Percentiles rank a stretch among this genome's conserved stretches.
These are phyloP conservation scores for Neurospora terricola DNA, from an alignment of 495 filamentous ascomycete genomes.

Conservation along the genomic window DNA sequence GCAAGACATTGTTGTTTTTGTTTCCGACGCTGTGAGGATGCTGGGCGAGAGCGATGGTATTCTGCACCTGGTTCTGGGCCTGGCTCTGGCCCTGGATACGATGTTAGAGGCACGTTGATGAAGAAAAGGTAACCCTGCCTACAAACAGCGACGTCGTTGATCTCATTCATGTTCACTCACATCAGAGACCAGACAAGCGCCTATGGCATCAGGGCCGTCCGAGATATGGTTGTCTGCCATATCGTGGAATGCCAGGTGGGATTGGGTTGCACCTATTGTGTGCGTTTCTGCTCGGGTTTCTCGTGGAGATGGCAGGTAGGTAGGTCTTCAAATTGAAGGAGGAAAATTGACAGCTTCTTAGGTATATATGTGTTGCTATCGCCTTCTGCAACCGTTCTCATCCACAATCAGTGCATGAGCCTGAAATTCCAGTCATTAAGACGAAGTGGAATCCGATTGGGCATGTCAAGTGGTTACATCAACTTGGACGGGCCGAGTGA, in stretches of 20 bases:
- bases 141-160: background rate
- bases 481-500: background rate
- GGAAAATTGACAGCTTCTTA: background rate
- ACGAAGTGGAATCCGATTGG: too few relatives aligned
- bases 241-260: background rate
- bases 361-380: background rate
- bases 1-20: background rate
- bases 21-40: background rate
- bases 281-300: background rate
- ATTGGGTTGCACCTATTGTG: background rate
- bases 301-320: background rate
- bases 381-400: too few relatives aligned
- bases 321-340: background rate
- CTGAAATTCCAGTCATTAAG: too few relatives aligned
- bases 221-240: background rate
- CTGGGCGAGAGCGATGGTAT: background rate
- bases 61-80: background rate
- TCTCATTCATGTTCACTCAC: background rate
- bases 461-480: background rate
- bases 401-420: too few relatives aligned
- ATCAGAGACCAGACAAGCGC: background rate
- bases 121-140: background rate
- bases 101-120: background rate
- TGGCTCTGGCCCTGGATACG: background rate
- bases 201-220: background rate